These are phyloP conservation scores for Calonectria naviculata DNA, from an alignment of 2,329 filamentous ascomycete genomes.

Conservation along the genomic window DNA sequence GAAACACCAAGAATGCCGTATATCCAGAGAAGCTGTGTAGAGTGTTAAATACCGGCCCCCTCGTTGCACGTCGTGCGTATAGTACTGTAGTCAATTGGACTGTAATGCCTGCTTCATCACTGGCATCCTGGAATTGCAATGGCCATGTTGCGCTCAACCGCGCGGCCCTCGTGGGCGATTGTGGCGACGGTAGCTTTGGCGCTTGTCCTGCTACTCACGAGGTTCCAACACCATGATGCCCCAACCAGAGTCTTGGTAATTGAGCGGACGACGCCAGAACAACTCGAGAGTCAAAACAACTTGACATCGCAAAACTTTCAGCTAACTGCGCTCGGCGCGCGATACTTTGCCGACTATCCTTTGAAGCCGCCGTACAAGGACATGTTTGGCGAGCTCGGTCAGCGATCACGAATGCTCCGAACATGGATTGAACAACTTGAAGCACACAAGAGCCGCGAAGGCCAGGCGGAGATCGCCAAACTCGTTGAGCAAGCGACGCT, in stretches of 20 bases:
- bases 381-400: conserved; percentile 46
- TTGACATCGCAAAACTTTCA: conserved; percentile 1
- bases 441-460: not conserved
- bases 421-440: conserved; percentile 31
- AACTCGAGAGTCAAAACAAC: not conserved
- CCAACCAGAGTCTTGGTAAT: too few species aligned
- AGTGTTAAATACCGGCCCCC: too few species aligned
- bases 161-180: too few species aligned
- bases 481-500: not conserved
- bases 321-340: conserved; percentile 23
- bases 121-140: conserved; percentile 37
- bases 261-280: not conserved
- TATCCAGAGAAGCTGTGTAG: too few species aligned
- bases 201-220: not conserved
- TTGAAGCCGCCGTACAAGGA: conserved; percentile 43
- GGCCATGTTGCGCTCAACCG: conserved; percentile 32
- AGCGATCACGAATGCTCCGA: conserved; percentile 33
- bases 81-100: too few species aligned
- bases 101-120: conserved; percentile 35
- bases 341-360: conserved; percentile 43
- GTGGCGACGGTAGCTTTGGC: not conserved
- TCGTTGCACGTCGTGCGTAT: too few species aligned
- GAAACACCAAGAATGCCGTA: too few species aligned
- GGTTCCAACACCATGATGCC: not conserved
- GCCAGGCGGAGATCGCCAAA: conserved; percentile 15